Conservation (phyloP, 2,329 filamentous ascomycete genomes). For the Tolypocladium pustulatum region DNA sequence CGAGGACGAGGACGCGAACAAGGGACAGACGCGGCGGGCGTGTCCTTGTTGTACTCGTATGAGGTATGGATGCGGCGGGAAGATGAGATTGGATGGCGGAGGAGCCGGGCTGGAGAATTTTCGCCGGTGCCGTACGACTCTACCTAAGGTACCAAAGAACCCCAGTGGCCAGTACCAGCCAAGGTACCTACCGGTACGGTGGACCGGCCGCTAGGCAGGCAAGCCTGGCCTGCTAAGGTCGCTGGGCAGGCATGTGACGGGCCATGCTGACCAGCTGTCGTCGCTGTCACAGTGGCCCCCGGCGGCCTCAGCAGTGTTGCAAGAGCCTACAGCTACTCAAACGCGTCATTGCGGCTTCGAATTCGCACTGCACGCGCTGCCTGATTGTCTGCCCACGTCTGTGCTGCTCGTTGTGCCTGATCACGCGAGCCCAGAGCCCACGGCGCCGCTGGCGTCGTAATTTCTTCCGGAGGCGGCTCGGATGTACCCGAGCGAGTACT, state of each 20-base stretch:
- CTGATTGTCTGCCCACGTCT: not conserved
- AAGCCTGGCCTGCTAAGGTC: not conserved
- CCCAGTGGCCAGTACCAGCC: not conserved
- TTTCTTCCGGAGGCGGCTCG: not conserved
- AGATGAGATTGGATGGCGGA: not conserved
- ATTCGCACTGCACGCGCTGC: not conserved
- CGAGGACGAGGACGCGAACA: constrained; percentile 7
- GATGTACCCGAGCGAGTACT: too few species aligned
- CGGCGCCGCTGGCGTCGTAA: not conserved
- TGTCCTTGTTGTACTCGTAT: constrained; percentile 1
- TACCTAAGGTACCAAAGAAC: too few species aligned
- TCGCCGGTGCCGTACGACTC: constrained; percentile 1
- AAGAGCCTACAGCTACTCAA: not conserved
- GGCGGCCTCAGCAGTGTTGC: not conserved
- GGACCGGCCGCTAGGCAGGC: not conserved
- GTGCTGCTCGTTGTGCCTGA: not conserved
- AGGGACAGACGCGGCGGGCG: not conserved
- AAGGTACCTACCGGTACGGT: not conserved
- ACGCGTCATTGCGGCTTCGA: not conserved
- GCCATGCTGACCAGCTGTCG: constrained; percentile 1
- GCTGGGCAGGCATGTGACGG: constrained; percentile 5
- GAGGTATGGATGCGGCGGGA: not conserved
- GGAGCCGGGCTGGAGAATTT: constrained; percentile 1
- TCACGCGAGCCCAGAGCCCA: not conserved
- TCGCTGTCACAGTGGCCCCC: not conserved